These are phyloP conservation scores for Picea engelmannii DNA, from an alignment of 83 land plant genomes.

Conservation along the genomic window DNA sequence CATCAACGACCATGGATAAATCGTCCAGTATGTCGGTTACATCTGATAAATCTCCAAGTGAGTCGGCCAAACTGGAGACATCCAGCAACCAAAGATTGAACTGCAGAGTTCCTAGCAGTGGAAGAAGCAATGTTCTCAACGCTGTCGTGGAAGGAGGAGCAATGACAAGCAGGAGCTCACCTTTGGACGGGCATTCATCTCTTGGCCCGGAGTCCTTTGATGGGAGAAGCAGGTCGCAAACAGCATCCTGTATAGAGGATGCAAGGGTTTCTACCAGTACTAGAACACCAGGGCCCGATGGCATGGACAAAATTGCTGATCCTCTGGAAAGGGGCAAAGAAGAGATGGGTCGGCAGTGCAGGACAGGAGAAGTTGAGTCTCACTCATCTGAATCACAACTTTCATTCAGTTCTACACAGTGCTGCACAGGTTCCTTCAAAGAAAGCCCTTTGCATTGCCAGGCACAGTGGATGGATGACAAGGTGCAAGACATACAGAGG, in stretches of 20 bases:
- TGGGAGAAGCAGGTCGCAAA: constrained; percentile 1
- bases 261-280: background rate
- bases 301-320: background rate
- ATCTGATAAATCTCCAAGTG: background rate
- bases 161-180: background rate
- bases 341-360: background rate
- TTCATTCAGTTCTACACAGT: constrained; percentile 11
- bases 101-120: background rate
- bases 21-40: background rate
- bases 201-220: background rate
- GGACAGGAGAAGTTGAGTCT: constrained; percentile 2
- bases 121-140: background rate
- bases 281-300: background rate
- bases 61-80: background rate
- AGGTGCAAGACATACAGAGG: background rate
- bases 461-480: background rate
- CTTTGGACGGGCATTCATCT: background rate
- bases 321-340: background rate
- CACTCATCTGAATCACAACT: constrained; percentile 15
- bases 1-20: background rate
- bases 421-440: background rate
- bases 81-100: background rate
- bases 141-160: background rate
- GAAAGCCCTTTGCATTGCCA: background rate
- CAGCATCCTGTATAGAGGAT: constrained; percentile 7